These are phyloP conservation scores for Mycena latifolia DNA, from an alignment of 768 basidiomycete species.

Conservation along the genomic window DNA sequence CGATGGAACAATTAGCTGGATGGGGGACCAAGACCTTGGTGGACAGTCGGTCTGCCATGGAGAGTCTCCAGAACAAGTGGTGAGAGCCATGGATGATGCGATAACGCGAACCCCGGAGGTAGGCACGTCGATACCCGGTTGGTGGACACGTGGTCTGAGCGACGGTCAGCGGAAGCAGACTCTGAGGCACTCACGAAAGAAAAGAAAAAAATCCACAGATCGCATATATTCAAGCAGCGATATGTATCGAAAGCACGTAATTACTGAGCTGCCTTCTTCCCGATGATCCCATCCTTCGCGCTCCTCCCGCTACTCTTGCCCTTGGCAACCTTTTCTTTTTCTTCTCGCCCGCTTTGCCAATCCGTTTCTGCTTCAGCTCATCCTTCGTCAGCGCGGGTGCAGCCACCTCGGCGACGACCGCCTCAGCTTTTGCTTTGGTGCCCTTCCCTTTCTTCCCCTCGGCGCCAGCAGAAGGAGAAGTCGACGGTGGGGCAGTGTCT, in stretches of 20 bases:
- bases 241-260: slow-evolving; percentile 33
- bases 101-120: background rate
- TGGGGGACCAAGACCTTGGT: slow-evolving; percentile 70
- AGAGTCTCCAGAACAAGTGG: background rate
- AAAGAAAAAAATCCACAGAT: background rate
- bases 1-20: slow-evolving; percentile 56
- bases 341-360: slow-evolving; percentile 59
- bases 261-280: slow-evolving; percentile 59
- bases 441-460: slow-evolving; percentile 22
- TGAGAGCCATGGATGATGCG: background rate
- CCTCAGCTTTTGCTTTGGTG: slow-evolving; percentile 37
- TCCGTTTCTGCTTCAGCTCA: slow-evolving; percentile 68
- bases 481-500: slow-evolving; percentile 1
- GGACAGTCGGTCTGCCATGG: slow-evolving; percentile 50
- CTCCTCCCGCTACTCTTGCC: slow-evolving; percentile 58
- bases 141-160: background rate
- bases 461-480: background rate
- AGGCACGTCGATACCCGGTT: background rate
- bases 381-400: slow-evolving; percentile 49
- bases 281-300: slow-evolving; percentile 66
- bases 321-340: slow-evolving; percentile 65
- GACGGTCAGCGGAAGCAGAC: no score
- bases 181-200: no score
- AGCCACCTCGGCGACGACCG: slow-evolving; percentile 10
- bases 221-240: background rate